Base-by-base conservation (phyloP, 352 stramenopile genomes). In the Phytophthora sansomeana region DNA sequence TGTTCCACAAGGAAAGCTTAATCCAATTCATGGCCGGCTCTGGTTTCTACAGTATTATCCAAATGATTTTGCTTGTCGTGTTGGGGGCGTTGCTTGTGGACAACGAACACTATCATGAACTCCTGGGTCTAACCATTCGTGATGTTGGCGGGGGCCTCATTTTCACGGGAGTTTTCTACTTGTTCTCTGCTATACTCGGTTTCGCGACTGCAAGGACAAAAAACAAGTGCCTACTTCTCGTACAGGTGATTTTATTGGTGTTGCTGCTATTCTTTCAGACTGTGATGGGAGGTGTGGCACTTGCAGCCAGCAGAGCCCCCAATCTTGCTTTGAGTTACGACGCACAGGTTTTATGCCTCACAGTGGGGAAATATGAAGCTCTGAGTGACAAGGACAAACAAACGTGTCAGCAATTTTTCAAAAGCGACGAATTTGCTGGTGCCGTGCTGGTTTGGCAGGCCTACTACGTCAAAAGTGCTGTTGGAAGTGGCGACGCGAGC, bases 191-290 rank as follows among this genome's bases (percentile, higher is more conserved):
- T 0, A 47, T 58, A 28, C 69, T 92, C 6, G 83, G 80, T 16
- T 88, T 81, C 36, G 75, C 68, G 41, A 89, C 67, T 33, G 78
- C 83, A 19, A 68, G 75, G 21, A 83, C 83, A 32, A 82, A 89
- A 33, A 94, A 94, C 73, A 94, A 94, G 57, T 94, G 78, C 55
- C 72, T 94, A 46, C 62, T 94, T 28, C 67, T 92, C 26, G 32
- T 51, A 10, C 67, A 91, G 63, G 81, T 83, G 29, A 52, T 79
- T 11, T 16, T 91, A 16, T 21, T 91, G 28, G 56, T 91, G 9
- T 51, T 72, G 0, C 51, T 81, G 4, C 49, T 92, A 24, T 84
- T 88, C 55, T 76, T 92, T 17, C 85, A 94, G 52, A 65, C 74
- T n/a, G 56, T 92, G 6, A 84, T 92, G 57, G 82, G 82, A 28